Evolutionary conservation across 2,329 filamentous ascomycete genomes (phyloP), one percentile per base, ranked within the genome.

Genomic region (Cladosporium sp.): DNA sequence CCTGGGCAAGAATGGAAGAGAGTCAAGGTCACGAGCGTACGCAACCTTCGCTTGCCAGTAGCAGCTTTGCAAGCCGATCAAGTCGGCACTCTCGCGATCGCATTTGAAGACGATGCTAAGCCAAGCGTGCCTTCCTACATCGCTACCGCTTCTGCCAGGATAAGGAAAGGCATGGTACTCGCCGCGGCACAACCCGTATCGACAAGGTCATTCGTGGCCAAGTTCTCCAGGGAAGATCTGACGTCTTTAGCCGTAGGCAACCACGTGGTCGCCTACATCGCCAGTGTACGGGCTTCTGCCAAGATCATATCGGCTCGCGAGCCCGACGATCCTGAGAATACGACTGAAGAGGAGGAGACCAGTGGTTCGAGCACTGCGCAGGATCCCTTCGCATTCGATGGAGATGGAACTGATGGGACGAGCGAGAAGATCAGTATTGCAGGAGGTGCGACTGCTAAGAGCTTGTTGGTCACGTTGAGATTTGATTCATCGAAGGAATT

Each of bases 21-120:
- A 19, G 89, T 92, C 5, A 84, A 80, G 38, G 83, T 97, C 47
- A 84, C 88, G 39, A 97, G 91, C 60, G 84, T 96, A 38, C 85
- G 92, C 18, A 95, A 96, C 59, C 75, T 99, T 7, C 83, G 92
- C 4, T 75, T 96, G 3, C 89, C 92, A 0, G 90, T 96, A 0
- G 82, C 83, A 41, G 82, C 79, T 0, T 77, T 97, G 7, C 78
- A 84, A 44, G 78, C 84, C 13, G 89, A 89, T 8, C 92, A 99
- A 69, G 90, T 92, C 5, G 93, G 92, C 1, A 96, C 91, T 0
- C 80, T 99, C 48, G 92, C 91, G 0, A 74, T 97, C 44, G 78
- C 86, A 2, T 77, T 69, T 17, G 60, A 86, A 7, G 57, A 60
- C 13, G 42, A 52, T n/a, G n/a, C 55, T 32, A 56, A 56, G 20